These are phyloP conservation scores for Ephemerocybe angulata DNA, from an alignment of 768 basidiomycete genomes.

Conservation along the genomic window DNA sequence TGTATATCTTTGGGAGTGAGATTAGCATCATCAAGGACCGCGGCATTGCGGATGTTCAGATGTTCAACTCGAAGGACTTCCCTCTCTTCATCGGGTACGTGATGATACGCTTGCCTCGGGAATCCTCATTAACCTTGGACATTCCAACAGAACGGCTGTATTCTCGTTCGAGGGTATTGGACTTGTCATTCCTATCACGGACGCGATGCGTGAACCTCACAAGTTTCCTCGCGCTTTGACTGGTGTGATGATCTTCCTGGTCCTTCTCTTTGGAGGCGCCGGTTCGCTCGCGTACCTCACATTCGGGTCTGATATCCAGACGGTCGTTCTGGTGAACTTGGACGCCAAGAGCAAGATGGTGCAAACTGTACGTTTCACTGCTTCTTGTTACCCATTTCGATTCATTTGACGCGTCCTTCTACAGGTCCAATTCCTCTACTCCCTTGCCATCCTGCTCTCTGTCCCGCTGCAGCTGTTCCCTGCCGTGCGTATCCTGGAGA, in stretches of 20 bases:
- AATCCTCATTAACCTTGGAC: constrained; percentile 4
- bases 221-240: constrained; percentile 88
- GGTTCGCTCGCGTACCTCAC: constrained; percentile 85
- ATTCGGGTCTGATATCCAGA: constrained; percentile 83
- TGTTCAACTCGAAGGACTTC: constrained; percentile 90
- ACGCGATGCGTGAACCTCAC: constrained; percentile 92
- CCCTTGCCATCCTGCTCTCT: constrained; percentile 89
- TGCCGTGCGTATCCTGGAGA: constrained; percentile 94
- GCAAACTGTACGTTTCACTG: constrained; percentile 61
- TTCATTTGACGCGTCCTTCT: background rate
- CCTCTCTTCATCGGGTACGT: constrained; percentile 87
- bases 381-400: constrained; percentile 4
- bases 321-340: constrained; percentile 93
- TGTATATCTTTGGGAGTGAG: constrained; percentile 90
- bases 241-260: constrained; percentile 86
- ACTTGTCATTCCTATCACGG: constrained; percentile 93
- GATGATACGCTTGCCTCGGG: background rate
- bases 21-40: constrained; percentile 56
- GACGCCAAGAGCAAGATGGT: constrained; percentile 81
- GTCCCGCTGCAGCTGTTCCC: constrained; percentile 97
- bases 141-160: constrained; percentile 73
- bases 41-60: constrained; percentile 74
- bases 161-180: constrained; percentile 99
- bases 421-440: constrained; percentile 81
- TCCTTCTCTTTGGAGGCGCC: constrained; percentile 83